These are phyloP conservation scores for Hyparrhenia diplandra DNA, from an alignment of 176 grass and related monocot genomes.

Conservation along the genomic window DNA sequence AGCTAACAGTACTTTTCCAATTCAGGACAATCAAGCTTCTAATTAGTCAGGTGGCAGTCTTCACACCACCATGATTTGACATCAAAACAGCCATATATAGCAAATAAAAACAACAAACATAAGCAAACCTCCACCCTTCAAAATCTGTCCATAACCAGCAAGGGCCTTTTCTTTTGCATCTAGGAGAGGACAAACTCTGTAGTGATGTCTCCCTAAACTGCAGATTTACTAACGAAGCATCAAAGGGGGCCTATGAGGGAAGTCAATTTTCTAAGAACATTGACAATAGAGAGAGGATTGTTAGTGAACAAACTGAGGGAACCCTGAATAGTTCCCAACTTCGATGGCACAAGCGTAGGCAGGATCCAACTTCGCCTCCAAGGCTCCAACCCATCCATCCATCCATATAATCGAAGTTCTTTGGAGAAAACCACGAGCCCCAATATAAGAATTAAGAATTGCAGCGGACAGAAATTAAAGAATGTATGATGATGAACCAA, in stretches of 20 bases:
- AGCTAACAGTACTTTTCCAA: not conserved
- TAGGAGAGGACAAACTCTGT: not conserved
- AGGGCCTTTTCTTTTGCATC: not conserved
- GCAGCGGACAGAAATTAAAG: not conserved
- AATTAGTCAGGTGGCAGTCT: not conserved
- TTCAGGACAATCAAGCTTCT: no score
- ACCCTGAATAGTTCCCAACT: not conserved
- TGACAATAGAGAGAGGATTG: not conserved
- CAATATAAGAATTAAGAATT: conserved; percentile 3
- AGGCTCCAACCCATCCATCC: not conserved
- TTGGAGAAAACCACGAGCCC: not conserved
- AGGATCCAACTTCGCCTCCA: not conserved
- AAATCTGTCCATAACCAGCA: not conserved
- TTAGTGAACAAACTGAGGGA: not conserved
- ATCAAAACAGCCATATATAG: not conserved
- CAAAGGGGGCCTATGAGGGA: not conserved
- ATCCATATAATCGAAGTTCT: not conserved
- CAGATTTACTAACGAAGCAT: not conserved
- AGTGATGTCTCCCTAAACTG: not conserved
- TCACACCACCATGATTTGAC: not conserved
- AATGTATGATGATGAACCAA: not conserved
- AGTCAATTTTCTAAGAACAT: not conserved
- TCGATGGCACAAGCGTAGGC: not conserved
- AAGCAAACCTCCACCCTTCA: conserved; percentile 23
- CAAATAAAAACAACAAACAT: no score